Base-by-base conservation (phyloP, 164 flowering plant genomes). In the Tetrastigma voinierianum region DNA sequence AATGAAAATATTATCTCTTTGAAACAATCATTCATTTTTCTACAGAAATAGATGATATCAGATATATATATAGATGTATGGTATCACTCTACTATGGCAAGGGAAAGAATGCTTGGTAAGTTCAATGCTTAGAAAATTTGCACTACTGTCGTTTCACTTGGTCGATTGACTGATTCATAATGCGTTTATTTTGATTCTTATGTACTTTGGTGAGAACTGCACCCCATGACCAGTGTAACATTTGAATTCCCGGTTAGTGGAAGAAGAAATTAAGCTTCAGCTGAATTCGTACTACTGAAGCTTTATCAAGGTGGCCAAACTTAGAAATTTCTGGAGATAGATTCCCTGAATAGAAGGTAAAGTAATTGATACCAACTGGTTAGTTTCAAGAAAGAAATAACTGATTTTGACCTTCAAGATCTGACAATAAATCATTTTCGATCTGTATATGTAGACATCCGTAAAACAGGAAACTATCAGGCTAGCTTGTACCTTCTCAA, bases 61-160 rank as follows among this genome's bases (percentile, higher is more conserved):
- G 96, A 91, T n/a, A n/a, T n/a, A n/a, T n/a, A n/a, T n/a, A 23
- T 84, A 83, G 72, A n/a, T n/a, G n/a, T 2, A 62, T 94, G 46
- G 91, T n/a, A n/a, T n/a, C n/a, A n/a, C n/a, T 96, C 21, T 91
- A 94, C 68, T 82, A 62, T 46, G 96, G 97, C 60, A 88, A 90
- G 53, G 96, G 96, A n/a, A 74, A 84, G 96, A 84, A 91, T 89
- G 98, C 97, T 96, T 96, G 2, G 96, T 86, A 70, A 81, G 84
- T 73, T 48, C 43, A 54, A 18, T 21, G 10, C 62, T 69, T n/a
- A n/a, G 2, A 61, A 47, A 1, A 8, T 4, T 4, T 20, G 17
- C 52, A 52, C 17, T 7, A 18, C 12, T 62, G 51, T n/a, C n/a
- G n/a, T n/a, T n/a, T n/a, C n/a, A 23, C 24, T 19, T 61, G 10